Percentiles rank a stretch among this genome's conserved stretches.
Evolutionary conservation across 148 eudicot species (phyloP).

Genomic region (Cornus florida): DNA sequence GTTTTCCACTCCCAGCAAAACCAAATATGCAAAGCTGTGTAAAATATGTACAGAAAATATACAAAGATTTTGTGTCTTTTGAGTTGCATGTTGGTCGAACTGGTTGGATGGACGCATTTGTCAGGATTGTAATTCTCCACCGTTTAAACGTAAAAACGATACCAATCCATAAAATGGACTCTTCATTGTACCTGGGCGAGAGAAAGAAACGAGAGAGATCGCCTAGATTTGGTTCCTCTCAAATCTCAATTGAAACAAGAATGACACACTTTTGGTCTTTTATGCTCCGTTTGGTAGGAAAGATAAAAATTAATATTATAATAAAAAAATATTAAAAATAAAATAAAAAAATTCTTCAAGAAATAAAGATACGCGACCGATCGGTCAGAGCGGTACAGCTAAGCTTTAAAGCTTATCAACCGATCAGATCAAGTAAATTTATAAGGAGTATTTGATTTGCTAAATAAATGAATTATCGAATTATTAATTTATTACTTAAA

Average conservation of each 20-base stretch:
- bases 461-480: too few species aligned
- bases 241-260: too few species aligned
- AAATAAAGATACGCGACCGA: too few species aligned
- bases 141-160: constrained; percentile 9
- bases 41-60: too few species aligned
- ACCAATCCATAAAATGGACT: neutral
- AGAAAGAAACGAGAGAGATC: constrained; percentile 6
- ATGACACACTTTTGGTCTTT: neutral
- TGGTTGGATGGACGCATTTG: constrained; percentile 7
- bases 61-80: neutral
- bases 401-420: too few species aligned
- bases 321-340: too few species aligned
- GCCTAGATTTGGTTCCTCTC: neutral
- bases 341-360: too few species aligned
- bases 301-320: neutral
- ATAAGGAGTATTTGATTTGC: too few species aligned
- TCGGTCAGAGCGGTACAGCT: too few species aligned
- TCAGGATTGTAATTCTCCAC: constrained; percentile 22
- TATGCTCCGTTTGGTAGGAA: constrained; percentile 29
- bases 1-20: neutral
- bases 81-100: neutral
- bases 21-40: neutral
- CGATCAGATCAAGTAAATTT: too few species aligned
- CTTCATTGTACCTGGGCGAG: neutral
- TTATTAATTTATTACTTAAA: too few species aligned